Conservation (phyloP, 306 rosid species). For the Urtica urens region DNA sequence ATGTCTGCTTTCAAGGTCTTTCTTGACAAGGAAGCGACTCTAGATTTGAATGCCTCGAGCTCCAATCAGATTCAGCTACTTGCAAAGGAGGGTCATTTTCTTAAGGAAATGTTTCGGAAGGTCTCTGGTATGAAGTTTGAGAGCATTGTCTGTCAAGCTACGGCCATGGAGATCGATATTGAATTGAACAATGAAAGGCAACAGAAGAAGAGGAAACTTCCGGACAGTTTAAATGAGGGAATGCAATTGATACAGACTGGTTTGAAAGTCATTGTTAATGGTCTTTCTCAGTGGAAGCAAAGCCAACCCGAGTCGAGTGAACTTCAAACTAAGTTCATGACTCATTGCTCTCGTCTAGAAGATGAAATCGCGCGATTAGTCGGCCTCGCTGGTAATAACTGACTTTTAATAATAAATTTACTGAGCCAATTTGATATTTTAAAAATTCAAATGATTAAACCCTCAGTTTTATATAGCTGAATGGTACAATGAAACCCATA, state of each 20-base stretch:
- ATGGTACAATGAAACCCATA: too few species aligned
- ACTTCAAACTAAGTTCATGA: conserved; percentile 36
- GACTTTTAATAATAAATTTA: conserved; percentile 7
- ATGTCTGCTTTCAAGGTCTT: conserved; percentile 48
- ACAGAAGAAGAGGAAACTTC: conserved; percentile 66
- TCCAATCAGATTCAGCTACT: conserved; percentile 57
- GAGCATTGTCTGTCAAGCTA: conserved; percentile 23
- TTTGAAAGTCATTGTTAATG: conserved; percentile 53
- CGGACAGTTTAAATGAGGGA: conserved; percentile 57
- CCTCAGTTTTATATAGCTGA: too few species aligned
- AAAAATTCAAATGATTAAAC: too few species aligned
- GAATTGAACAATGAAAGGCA: conserved; percentile 25
- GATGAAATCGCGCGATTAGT: conserved; percentile 48
- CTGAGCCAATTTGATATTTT: too few species aligned
- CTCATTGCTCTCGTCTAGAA: conserved; percentile 57
- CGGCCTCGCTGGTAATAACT: conserved; percentile 35
- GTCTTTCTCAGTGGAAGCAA: conserved; percentile 59
- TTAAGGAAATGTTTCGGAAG: conserved; percentile 46
- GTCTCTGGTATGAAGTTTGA: conserved; percentile 25
- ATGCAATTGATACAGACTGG: conserved; percentile 63
- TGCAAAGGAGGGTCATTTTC: conserved; percentile 46
- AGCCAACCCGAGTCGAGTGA: conserved; percentile 34
- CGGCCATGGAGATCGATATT: conserved; percentile 31
- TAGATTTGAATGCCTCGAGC: conserved; percentile 35
- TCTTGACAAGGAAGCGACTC: conserved; percentile 63